phyloP scores from a whole-genome alignment of 108 stramenopile genomes.

The Cyclotella cryptica region DNA sequence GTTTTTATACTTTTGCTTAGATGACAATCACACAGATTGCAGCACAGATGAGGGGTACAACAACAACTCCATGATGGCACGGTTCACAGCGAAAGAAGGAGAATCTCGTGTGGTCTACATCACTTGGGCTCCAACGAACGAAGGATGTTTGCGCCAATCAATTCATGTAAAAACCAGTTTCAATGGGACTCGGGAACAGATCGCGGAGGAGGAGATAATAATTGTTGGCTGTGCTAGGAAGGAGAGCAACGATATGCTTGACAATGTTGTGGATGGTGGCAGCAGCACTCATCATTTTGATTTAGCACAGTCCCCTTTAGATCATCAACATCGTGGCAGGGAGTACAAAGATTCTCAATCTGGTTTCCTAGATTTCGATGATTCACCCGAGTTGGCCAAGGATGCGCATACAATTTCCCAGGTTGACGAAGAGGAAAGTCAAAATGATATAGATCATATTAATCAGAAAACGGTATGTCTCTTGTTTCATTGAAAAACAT shows the following conservation, averaged over 20 bases:
- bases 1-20: too few relatives aligned
- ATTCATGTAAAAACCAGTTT: conserved; percentile 3
- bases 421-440: conserved; percentile 6
- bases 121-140: background rate
- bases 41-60: background rate
- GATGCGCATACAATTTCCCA: background rate
- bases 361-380: background rate
- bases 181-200: background rate
- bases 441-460: background rate
- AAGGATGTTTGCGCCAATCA: background rate
- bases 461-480: background rate
- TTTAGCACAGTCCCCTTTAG: conserved; percentile 11
- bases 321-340: background rate
- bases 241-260: background rate
- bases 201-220: conserved; percentile 6
- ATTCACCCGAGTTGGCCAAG: background rate
- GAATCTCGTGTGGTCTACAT: background rate
- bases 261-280: background rate
- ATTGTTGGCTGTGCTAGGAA: background rate
- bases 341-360: too few relatives aligned
- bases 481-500: background rate
- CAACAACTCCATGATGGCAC: background rate
- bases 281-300: background rate
- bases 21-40: too few relatives aligned
- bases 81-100: conserved; percentile 4